Conservation (phyloP, 169 alveolate genomes). For the Plasmodium relictum region DNA sequence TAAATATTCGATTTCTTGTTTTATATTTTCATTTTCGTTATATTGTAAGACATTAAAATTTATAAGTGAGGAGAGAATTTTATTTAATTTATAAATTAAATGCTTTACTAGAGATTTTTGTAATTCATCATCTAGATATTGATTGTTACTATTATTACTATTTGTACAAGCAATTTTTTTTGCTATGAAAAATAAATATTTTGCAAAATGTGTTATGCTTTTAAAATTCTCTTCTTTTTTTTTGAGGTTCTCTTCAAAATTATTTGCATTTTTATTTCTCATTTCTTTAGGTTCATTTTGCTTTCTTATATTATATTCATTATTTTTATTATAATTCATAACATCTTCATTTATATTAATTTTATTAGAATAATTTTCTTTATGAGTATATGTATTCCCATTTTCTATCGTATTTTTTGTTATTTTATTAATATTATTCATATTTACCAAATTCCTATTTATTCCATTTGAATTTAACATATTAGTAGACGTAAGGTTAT, state of each 20-base stretch:
- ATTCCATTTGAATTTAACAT: neutral
- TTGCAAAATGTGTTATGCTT: slow-evolving; percentile 65
- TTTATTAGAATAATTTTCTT: slow-evolving; percentile 21
- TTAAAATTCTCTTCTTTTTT: slow-evolving; percentile 49
- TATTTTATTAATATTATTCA: neutral
- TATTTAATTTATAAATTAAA: slow-evolving; percentile 50
- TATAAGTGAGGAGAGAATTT: slow-evolving; percentile 38
- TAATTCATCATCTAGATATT: slow-evolving; percentile 20
- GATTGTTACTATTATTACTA: neutral
- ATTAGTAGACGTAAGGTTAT: neutral
- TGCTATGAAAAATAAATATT: slow-evolving; percentile 66
- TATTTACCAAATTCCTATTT: neutral
- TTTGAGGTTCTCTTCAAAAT: neutral
- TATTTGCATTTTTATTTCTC: neutral
- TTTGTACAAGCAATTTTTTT: slow-evolving; percentile 46
- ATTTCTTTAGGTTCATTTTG: neutral
- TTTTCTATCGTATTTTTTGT: neutral
- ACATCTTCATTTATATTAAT: neutral
- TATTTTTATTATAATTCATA: neutral
- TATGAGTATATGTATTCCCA: slow-evolving; percentile 9
- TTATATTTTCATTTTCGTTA: slow-evolving; percentile 46
- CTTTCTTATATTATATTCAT: neutral
- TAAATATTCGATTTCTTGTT: slow-evolving; percentile 49
- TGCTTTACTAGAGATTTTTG: slow-evolving; percentile 50
- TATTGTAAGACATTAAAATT: slow-evolving; percentile 56